Evolutionary conservation across 2,329 filamentous ascomycete species (phyloP).

Genomic region (Eurotiales sp.): DNA sequence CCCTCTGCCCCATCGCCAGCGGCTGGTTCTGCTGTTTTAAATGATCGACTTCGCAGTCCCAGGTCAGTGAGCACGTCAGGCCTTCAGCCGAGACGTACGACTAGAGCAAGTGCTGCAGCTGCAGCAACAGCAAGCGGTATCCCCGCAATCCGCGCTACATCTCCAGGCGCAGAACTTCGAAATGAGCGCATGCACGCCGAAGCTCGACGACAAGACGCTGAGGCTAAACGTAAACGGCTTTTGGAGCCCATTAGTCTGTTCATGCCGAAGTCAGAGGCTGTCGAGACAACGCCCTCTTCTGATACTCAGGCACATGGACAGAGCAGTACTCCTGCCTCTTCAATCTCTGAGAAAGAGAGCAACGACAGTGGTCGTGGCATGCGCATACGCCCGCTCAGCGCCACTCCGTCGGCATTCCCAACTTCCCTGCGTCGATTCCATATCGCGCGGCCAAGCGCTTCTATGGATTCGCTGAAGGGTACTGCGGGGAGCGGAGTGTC

Average conservation of each 20-base stretch:
- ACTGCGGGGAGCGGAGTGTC: conserved; percentile 27
- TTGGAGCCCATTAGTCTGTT: conserved; percentile 22
- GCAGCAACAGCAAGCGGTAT: conserved; percentile 22
- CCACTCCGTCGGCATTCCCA: conserved; percentile 22
- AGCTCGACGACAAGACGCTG: conserved; percentile 27
- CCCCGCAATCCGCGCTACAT: conserved; percentile 40
- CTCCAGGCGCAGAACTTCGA: conserved; percentile 39
- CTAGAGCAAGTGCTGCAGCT: conserved; percentile 2
- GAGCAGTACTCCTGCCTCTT: conserved; percentile 18
- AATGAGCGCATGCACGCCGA: conserved; percentile 29
- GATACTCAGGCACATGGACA: too few relatives aligned
- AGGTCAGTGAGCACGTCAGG: conserved; percentile 33
- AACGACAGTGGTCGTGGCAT: not conserved
- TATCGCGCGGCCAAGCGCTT: conserved; percentile 32
- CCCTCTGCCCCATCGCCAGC: conserved; percentile 13
- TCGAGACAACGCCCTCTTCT: too few relatives aligned
- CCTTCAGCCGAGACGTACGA: conserved; percentile 17
- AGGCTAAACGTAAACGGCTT: conserved; percentile 24
- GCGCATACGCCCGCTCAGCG: conserved; percentile 6
- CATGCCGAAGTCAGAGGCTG: not conserved
- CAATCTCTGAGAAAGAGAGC: conserved; percentile 7
- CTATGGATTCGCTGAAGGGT: conserved; percentile 23
- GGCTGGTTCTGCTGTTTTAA: conserved; percentile 17
- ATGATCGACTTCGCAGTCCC: conserved; percentile 28
- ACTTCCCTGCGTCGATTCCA: conserved; percentile 36